Conservation (phyloP, 78 protist species). For the Creolimax fragrantissima region DNA sequence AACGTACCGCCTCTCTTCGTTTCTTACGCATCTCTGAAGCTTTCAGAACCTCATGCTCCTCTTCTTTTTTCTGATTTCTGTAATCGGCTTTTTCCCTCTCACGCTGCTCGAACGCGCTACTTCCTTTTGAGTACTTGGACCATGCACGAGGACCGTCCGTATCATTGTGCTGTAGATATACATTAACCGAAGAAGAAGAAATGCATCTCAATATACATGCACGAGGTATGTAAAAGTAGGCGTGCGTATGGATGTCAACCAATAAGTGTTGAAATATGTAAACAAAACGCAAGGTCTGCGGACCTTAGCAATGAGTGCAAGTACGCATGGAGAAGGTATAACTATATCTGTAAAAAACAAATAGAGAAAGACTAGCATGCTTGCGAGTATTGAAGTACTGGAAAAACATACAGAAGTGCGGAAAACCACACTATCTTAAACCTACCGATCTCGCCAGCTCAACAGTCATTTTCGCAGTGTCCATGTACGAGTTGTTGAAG, state of each 20-base stretch:
- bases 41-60: not conserved
- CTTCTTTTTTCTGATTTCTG: not conserved
- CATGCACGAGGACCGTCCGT: not conserved
- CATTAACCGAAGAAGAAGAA: not conserved
- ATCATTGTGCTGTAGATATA: not conserved
- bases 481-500: slow-evolving; percentile 67
- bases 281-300: too few species aligned
- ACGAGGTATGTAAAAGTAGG: too few species aligned
- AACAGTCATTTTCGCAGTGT: slow-evolving; percentile 64
- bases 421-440: too few species aligned
- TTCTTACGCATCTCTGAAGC: not conserved
- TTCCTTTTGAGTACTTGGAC: not conserved
- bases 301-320: too few species aligned
- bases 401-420: too few species aligned
- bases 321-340: too few species aligned
- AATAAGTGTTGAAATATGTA: too few species aligned
- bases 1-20: not conserved
- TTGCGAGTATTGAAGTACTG: too few species aligned
- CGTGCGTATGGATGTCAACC: too few species aligned
- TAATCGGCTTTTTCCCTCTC: not conserved
- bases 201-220: too few species aligned
- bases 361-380: too few species aligned
- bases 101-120: not conserved
- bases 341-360: too few species aligned
- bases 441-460: slow-evolving; percentile 70